Base-by-base conservation (phyloP, 108 stramenopile species). In the Cyclotella choctawhatcheeana region DNA sequence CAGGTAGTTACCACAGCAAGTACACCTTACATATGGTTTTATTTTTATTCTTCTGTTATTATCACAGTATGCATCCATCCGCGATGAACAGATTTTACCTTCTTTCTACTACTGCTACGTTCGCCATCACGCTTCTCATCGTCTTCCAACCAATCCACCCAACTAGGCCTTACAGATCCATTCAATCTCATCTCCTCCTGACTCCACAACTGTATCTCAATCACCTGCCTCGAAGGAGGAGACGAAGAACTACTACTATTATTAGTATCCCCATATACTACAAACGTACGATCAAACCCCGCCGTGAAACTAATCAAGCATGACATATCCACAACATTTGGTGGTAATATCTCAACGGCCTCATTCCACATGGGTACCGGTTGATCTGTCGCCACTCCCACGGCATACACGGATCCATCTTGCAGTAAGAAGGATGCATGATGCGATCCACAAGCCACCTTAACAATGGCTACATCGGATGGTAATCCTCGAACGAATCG, bases 31-130 rank as follows among this genome's bases (percentile, higher is more conserved):
- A n/a, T n/a, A n/a, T n/a, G n/a, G n/a, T n/a, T 33, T 40, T 40
- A 40, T 8, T 6, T 8, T 48, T 18, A 50, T 18, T 65, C 4
- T 56, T 56, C 55, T 0, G 93, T 94, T 7, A 84, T 69, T 24
- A 94, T 81, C 21, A 92, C 37, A 17, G 93, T 85, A 69, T 92
- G 91, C 54, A 88, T 63, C 93, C 93, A 94, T 44, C 93, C 89
- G 16, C 90, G 85, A 82, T 94, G 91, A 34, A 94, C 76, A 18
- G 81, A 71, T 25, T 61, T 50, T 22, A 94, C 88, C 52, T 55
- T 68, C 25, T 74, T 48, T 12, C 58, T 75, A 18, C 71, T 44
- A 21, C 58, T 45, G n/a, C 76, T 64, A 16, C 69, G 45, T 14
- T 7, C 44, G 8, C 29, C 27, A n/a, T 44, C 56, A 5, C 60